Evolutionary conservation across 305 asterid species (phyloP), one percentile per base, ranked within the genome.

Genomic region (Rubia peregrina): DNA sequence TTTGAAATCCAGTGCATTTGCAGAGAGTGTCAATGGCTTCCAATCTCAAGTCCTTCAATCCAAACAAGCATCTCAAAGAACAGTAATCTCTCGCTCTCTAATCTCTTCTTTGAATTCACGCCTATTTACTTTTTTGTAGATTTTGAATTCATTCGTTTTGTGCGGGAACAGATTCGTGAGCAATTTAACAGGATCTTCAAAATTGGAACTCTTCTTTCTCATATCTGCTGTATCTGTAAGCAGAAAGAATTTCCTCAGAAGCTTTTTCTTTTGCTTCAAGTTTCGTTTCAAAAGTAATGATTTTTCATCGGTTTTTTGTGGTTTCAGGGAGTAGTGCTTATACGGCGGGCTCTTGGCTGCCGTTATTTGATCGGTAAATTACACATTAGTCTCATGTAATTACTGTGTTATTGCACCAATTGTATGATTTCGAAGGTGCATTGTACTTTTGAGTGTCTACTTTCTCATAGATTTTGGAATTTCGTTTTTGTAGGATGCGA

Each of bases 141-240:
- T 77, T 13, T 42, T 38, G 13, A 2, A 21, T 44, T 70, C 14
- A 17, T 55, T 6, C 6, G 40, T 9, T 38, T 40, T 42, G 24
- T 30, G 67, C 72, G 19, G 51, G 53, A 26, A 61, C 90, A 93
- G 97, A 81, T 93, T 88, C 46, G 98, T 93, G 76, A 93, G 97
- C 89, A 89, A 89, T 85, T 79, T 89, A 74, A 76, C 81, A 0
- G 97, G 97, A 68, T 86, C 96, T 62, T 87, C 96, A 43, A 85
- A 78, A 88, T 78, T 78, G 69, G 97, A 93, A 72, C 74, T 90
- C 19, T 82, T 78, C 79, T 73, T 80, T 49, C 83, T 93, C 51
- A 46, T 80, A 44, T 73, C 94, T 53, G 76, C 81, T 65, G 75
- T 93, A 61, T 70, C 89, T 9, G 96, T 87, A 74, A 68, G 81